These are phyloP conservation scores for Drechslerella stenobrocha DNA, from an alignment of 2,329 filamentous ascomycete species.

Conservation along the genomic window DNA sequence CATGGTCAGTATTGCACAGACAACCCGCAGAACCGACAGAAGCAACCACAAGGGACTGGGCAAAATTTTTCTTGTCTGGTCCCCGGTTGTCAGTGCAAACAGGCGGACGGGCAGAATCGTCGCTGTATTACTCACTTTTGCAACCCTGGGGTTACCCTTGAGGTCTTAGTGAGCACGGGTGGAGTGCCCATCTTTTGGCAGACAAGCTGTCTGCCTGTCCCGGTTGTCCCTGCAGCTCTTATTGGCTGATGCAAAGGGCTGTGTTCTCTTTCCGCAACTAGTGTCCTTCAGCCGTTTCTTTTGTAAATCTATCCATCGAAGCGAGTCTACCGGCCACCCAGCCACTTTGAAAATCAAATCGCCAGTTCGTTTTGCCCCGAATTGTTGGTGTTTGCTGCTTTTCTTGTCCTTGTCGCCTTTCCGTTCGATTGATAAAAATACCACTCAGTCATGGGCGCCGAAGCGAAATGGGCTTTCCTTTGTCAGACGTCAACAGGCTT, in stretches of 20 bases:
- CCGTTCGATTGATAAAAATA: slow-evolving; percentile 34
- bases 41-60: slow-evolving; percentile 47
- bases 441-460: neutral
- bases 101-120: slow-evolving; percentile 17
- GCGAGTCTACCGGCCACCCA: slow-evolving; percentile 41
- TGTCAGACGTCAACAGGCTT: slow-evolving; percentile 46
- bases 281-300: slow-evolving; percentile 43
- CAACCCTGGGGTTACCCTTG: slow-evolving; percentile 45
- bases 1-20: slow-evolving; percentile 41
- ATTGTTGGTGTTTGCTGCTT: slow-evolving; percentile 6
- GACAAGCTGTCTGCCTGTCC: slow-evolving; percentile 29
- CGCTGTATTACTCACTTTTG: slow-evolving; percentile 47
- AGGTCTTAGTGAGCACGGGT: slow-evolving; percentile 30
- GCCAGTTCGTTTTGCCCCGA: slow-evolving; percentile 12
- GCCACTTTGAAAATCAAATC: slow-evolving; percentile 43
- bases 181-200: slow-evolving; percentile 38
- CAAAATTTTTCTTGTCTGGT: slow-evolving; percentile 44
- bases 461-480: slow-evolving; percentile 28
- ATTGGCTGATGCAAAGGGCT: slow-evolving; percentile 45
- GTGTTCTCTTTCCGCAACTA: slow-evolving; percentile 40
- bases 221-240: slow-evolving; percentile 37
- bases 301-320: slow-evolving; percentile 27
- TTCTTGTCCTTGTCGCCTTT: neutral
- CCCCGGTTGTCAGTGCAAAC: slow-evolving; percentile 40
- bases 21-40: slow-evolving; percentile 37